phyloP scores from a whole-genome alignment of 768 basidiomycete genomes.

The Cystobasidium ongulense region DNA sequence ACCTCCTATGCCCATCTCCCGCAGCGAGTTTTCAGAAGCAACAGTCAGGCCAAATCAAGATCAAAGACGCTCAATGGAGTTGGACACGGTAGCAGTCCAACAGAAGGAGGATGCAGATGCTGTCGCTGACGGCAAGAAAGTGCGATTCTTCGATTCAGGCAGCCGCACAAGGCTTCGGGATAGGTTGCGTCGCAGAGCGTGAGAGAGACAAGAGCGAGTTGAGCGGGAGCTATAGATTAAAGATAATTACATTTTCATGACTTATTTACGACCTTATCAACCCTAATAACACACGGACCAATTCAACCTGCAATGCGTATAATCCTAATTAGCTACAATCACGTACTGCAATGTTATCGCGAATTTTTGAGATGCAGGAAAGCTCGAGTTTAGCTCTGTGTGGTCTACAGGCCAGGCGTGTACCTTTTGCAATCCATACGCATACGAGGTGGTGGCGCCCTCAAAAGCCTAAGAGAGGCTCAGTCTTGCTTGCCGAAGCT shows the following conservation, averaged over 20 bases:
- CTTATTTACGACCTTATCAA: too few species aligned
- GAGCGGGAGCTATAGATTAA: too few species aligned
- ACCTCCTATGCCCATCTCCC: background rate
- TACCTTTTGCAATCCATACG: too few species aligned
- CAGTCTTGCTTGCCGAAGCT: too few species aligned
- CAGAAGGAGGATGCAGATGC: background rate
- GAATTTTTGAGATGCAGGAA: too few species aligned
- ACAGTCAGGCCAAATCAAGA: background rate
- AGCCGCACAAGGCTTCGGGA: background rate
- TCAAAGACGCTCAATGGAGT: background rate
- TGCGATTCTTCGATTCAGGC: background rate
- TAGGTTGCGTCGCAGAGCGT: background rate
- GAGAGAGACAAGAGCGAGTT: background rate
- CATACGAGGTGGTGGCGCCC: too few species aligned
- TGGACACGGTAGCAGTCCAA: background rate
- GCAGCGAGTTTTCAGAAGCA: background rate
- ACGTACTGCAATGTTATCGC: background rate
- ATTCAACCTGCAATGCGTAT: too few species aligned
- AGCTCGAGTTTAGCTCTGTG: too few species aligned
- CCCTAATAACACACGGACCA: too few species aligned
- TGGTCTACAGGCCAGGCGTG: too few species aligned
- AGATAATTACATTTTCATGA: too few species aligned
- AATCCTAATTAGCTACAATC: background rate
- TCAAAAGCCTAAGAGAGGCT: too few species aligned
- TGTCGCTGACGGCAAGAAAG: background rate